Conservation (phyloP, 2,329 filamentous ascomycete genomes). For the Penicillium crustosum region DNA sequence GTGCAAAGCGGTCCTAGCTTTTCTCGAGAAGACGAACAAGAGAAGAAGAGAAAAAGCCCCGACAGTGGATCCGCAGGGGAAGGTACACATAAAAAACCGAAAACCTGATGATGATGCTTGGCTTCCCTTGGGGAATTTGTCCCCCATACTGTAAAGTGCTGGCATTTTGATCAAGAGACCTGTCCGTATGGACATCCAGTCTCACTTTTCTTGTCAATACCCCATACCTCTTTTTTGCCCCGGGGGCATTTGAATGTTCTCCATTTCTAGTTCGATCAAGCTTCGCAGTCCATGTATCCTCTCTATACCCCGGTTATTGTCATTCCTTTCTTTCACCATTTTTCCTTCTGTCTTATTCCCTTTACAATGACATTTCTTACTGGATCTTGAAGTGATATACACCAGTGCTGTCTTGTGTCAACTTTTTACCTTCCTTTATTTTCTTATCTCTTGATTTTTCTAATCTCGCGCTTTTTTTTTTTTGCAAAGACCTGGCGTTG, state of each 20-base stretch:
- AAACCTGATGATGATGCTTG: slow-evolving; percentile 27
- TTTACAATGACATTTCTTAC: slow-evolving; percentile 3
- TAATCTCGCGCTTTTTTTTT: slow-evolving; percentile 1
- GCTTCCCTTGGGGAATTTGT: not conserved
- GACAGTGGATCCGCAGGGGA: slow-evolving; percentile 38
- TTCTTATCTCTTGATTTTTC: slow-evolving; percentile 10
- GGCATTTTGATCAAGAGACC: slow-evolving; percentile 6
- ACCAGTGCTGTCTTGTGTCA: slow-evolving; percentile 8
- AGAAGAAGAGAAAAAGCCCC: slow-evolving; percentile 47
- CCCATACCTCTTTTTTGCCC: slow-evolving; percentile 2
- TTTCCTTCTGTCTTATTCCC: slow-evolving; percentile 7
- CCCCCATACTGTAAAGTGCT: slow-evolving; percentile 1
- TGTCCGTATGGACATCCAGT: slow-evolving; percentile 11
- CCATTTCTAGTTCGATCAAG: slow-evolving; percentile 16
- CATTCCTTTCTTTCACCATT: slow-evolving; percentile 5
- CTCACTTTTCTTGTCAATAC: slow-evolving; percentile 11
- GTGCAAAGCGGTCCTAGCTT: slow-evolving; percentile 43
- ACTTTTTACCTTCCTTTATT: slow-evolving; percentile 12
- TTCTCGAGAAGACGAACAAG: slow-evolving; percentile 43
- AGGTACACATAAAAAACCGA: slow-evolving; percentile 41
- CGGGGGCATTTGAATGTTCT: slow-evolving; percentile 5
- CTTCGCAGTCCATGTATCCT: slow-evolving; percentile 15
- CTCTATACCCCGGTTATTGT: slow-evolving; percentile 25
- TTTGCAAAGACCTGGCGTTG: slow-evolving; percentile 15
- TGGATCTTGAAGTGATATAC: slow-evolving; percentile 13